Evolutionary conservation across 352 stramenopile species (phyloP).

Genomic region (Phytophthora vignae): DNA sequence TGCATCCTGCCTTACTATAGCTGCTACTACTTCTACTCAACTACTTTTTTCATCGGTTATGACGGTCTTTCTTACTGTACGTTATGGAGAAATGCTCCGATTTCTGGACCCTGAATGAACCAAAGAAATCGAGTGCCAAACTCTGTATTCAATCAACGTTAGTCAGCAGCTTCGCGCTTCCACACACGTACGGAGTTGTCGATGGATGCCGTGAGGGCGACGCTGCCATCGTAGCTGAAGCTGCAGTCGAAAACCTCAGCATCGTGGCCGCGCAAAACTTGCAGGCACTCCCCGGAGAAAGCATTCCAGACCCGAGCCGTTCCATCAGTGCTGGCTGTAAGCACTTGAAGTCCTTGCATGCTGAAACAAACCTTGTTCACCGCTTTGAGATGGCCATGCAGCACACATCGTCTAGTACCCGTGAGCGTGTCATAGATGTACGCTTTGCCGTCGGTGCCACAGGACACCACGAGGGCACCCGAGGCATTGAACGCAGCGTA

Average conservation of each 20-base stretch:
- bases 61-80: conserved; percentile 1
- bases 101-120: not conserved
- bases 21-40: conserved; percentile 41
- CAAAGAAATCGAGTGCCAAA: not conserved
- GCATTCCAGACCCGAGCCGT: conserved; percentile 76
- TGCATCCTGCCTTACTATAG: conserved; percentile 43
- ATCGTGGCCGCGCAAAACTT: conserved; percentile 68
- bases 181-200: conserved; percentile 81
- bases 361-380: conserved; percentile 70
- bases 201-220: conserved; percentile 57
- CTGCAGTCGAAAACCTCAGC: conserved; percentile 65
- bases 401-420: conserved; percentile 50
- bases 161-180: conserved; percentile 31
- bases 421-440: conserved; percentile 84
- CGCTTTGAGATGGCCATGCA: conserved; percentile 57
- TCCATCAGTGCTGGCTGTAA: conserved; percentile 64
- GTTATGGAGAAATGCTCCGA: not conserved
- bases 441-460: conserved; percentile 53
- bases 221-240: conserved; percentile 72
- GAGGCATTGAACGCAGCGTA: conserved; percentile 73
- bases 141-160: not conserved
- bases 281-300: conserved; percentile 70
- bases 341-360: conserved; percentile 68
- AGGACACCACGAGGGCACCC: conserved; percentile 66
- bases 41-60: conserved; percentile 38